Percentiles rank a stretch among this genome's conserved stretches.
phyloP scores from a whole-genome alignment of 2,329 filamentous ascomycete genomes.

The Verticillium albo-atrum region DNA sequence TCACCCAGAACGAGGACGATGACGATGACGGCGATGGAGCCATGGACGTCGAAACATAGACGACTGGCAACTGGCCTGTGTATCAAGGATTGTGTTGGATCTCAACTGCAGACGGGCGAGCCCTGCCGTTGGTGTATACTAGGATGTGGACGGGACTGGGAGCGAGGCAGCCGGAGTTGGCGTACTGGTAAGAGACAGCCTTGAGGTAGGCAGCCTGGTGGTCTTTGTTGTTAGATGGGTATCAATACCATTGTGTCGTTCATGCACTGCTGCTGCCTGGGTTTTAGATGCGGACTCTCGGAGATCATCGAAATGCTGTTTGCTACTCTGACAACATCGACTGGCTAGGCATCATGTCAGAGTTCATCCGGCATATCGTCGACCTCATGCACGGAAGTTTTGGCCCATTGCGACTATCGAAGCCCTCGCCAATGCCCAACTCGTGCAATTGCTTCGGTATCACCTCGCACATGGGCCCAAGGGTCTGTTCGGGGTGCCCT shows the following conservation, averaged over 20 bases:
- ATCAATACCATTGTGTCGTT: neutral
- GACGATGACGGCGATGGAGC: constrained; percentile 30
- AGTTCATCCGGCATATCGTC: too few species aligned
- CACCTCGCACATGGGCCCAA: too few species aligned
- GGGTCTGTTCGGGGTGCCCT: too few species aligned
- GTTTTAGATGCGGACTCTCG: too few species aligned
- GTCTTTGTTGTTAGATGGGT: neutral
- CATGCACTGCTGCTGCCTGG: too few species aligned
- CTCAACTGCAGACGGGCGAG: neutral
- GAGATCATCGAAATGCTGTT: too few species aligned
- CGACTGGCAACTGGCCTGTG: neutral
- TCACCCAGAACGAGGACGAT: constrained; percentile 45
- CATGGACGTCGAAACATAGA: constrained; percentile 34
- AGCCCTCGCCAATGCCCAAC: too few species aligned
- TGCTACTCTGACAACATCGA: too few species aligned
- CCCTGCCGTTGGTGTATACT: neutral
- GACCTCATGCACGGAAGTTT: too few species aligned
- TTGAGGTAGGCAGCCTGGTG: neutral
- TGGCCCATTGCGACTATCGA: too few species aligned
- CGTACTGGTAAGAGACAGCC: neutral
- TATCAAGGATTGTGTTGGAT: neutral
- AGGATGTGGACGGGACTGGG: neutral
- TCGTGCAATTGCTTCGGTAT: too few species aligned
- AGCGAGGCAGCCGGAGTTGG: neutral
- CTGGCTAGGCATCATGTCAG: too few species aligned